Percentiles rank a stretch among this genome's conserved stretches.
Conservation (phyloP, 768 basidiomycete genomes). For the Naganishia antarctica region DNA sequence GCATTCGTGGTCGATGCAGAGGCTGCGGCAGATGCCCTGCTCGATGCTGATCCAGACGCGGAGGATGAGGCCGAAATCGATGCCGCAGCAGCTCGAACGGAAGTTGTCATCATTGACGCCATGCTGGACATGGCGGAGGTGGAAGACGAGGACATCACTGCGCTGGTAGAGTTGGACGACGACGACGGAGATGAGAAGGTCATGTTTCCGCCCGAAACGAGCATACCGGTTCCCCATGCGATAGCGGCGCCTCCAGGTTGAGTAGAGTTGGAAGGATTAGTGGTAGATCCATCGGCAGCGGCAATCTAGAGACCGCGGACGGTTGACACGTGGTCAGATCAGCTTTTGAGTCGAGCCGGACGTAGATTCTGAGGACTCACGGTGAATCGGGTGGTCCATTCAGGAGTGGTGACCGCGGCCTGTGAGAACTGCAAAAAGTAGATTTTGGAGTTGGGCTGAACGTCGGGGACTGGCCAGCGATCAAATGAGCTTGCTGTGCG, state of each 20-base stretch:
- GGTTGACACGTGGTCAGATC: neutral
- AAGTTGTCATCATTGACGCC: neutral
- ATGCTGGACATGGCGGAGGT: conserved; percentile 12
- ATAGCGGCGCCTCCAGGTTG: conserved; percentile 38
- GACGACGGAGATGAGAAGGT: conserved; percentile 20
- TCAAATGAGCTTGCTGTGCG: neutral
- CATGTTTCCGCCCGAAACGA: conserved; percentile 23
- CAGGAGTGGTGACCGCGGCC: conserved; percentile 29
- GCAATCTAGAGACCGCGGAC: conserved; percentile 41
- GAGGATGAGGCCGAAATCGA: conserved; percentile 21
- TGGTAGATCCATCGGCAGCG: conserved; percentile 37
- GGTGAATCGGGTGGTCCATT: conserved; percentile 47
- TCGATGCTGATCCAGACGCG: neutral
- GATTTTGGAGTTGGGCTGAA: conserved; percentile 42
- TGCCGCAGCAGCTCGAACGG: conserved; percentile 14
- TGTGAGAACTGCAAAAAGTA: conserved; percentile 47
- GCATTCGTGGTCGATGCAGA: conserved; percentile 12
- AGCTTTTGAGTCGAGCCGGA: too few species aligned
- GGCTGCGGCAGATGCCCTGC: neutral
- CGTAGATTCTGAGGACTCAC: conserved; percentile 32
- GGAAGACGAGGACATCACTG: conserved; percentile 21
- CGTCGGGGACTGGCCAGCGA: conserved; percentile 35
- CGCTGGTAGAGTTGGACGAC: conserved; percentile 26
- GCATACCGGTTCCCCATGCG: conserved; percentile 37
- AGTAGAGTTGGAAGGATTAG: conserved; percentile 39